phyloP scores from a whole-genome alignment of 805 yeast species.

The Lachancea sp. region DNA sequence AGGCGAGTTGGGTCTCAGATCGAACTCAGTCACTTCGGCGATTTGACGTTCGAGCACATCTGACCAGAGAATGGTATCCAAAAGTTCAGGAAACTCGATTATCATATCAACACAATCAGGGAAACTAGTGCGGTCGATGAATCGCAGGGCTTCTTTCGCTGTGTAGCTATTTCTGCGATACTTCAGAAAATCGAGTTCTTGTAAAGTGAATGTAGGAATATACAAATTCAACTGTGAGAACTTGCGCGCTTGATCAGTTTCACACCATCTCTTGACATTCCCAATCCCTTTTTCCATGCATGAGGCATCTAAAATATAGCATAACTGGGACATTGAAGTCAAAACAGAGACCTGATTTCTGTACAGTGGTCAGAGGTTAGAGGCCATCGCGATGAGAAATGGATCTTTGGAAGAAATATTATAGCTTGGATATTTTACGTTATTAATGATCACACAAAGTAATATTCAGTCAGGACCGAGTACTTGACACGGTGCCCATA shows the following conservation, averaged over 20 bases:
- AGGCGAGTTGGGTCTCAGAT: conserved; percentile 5
- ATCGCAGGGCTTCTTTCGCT: conserved; percentile 58
- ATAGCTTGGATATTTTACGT: too few species aligned
- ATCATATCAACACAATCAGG: conserved; percentile 24
- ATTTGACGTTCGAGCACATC: conserved; percentile 15
- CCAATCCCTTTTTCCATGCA: conserved; percentile 66
- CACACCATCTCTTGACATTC: conserved; percentile 57
- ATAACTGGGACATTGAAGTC: conserved; percentile 9
- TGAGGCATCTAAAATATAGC: conserved; percentile 59
- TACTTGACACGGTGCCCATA: too few species aligned
- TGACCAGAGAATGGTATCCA: conserved; percentile 23
- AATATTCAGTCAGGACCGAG: too few species aligned
- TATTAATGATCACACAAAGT: not conserved
- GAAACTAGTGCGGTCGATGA: conserved; percentile 42
- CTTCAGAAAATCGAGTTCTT: conserved; percentile 52
- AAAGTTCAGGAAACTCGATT: conserved; percentile 44
- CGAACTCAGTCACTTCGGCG: conserved; percentile 5
- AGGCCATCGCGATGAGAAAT: conserved; percentile 2
- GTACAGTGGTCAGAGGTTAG: not conserved
- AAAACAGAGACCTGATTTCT: not conserved
- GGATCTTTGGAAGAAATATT: not conserved
- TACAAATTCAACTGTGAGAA: conserved; percentile 37
- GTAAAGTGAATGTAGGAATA: conserved; percentile 47
- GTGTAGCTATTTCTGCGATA: conserved; percentile 53
- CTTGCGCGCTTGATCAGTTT: conserved; percentile 19